Conservation (phyloP, 139 green algal genomes). For the Astrephomene gubernaculifera region DNA sequence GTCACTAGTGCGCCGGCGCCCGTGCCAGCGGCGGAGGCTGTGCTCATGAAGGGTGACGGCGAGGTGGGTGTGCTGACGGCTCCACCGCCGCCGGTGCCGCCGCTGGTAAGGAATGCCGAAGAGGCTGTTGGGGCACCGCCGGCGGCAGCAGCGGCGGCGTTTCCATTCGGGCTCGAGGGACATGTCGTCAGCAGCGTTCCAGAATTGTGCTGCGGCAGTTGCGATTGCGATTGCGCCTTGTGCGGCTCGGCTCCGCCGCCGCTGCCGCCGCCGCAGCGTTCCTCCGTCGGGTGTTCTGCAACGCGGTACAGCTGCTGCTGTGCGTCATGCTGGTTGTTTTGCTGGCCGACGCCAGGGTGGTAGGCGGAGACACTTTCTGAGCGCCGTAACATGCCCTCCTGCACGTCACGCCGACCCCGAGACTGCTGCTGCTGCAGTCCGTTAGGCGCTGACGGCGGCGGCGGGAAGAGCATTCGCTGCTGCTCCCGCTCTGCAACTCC, state of each 20-base stretch:
- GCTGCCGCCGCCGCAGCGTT: neutral
- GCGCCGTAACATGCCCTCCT: too few species aligned
- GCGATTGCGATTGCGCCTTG: neutral
- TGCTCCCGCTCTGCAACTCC: too few species aligned
- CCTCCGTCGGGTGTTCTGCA: slow-evolving; percentile 18
- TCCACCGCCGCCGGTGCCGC: neutral
- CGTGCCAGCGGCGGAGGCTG: neutral
- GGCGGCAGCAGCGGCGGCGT: neutral
- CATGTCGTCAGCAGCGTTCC: neutral
- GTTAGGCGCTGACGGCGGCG: too few species aligned
- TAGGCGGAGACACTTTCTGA: too few species aligned
- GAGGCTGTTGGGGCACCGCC: neutral
- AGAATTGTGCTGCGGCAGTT: neutral
- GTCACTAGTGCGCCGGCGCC: neutral
- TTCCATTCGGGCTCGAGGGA: neutral
- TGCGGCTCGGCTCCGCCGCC: neutral
- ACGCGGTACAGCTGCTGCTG: slow-evolving; percentile 21
- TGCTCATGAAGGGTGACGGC: too few species aligned
- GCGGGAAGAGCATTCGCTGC: too few species aligned
- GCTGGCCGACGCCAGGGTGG: neutral
- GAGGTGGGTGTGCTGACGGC: too few species aligned
- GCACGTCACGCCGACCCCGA: neutral
- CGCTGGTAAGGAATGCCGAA: neutral
- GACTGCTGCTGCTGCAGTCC: neutral
- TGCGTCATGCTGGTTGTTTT: neutral